These are phyloP conservation scores for Cardiospermum halicacabum DNA, from an alignment of 345 rosid genomes.

Conservation along the genomic window DNA sequence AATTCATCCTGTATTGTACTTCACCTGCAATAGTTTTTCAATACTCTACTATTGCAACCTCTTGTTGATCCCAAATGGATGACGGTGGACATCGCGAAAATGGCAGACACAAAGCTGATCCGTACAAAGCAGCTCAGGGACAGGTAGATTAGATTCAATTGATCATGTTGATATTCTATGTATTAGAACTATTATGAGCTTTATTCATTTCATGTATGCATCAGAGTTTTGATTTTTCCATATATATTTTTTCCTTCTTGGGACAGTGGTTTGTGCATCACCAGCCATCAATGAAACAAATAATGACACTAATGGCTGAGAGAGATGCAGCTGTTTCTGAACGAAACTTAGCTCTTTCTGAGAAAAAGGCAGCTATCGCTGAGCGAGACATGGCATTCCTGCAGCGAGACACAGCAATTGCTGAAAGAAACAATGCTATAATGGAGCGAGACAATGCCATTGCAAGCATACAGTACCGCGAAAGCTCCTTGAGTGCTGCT, in stretches of 20 bases:
- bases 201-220: not conserved
- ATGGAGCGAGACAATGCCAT: constrained; percentile 85
- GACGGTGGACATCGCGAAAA: constrained; percentile 92
- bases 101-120: constrained; percentile 79
- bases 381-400: constrained; percentile 91
- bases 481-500: constrained; percentile 50
- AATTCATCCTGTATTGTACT: constrained; percentile 17
- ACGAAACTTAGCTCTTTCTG: constrained; percentile 83
- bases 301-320: constrained; percentile 93
- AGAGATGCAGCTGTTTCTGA: constrained; percentile 94
- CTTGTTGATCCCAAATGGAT: constrained; percentile 54
- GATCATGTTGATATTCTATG: constrained; percentile 3
- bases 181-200: constrained; percentile 1
- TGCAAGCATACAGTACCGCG: constrained; percentile 79
- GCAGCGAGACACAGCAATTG: constrained; percentile 92
- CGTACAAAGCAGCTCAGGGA: constrained; percentile 69
- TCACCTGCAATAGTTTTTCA: constrained; percentile 2
- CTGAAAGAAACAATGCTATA: constrained; percentile 85
- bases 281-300: constrained; percentile 99
- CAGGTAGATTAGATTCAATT: constrained; percentile 51
- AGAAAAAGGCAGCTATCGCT: constrained; percentile 84
- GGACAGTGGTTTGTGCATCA: constrained; percentile 88
- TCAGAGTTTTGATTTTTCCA: not conserved
- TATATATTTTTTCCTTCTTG: constrained; percentile 11
- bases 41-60: constrained; percentile 9